Evolutionary conservation across 352 stramenopile species (phyloP).

Genomic region (Phytophthora melonis): DNA sequence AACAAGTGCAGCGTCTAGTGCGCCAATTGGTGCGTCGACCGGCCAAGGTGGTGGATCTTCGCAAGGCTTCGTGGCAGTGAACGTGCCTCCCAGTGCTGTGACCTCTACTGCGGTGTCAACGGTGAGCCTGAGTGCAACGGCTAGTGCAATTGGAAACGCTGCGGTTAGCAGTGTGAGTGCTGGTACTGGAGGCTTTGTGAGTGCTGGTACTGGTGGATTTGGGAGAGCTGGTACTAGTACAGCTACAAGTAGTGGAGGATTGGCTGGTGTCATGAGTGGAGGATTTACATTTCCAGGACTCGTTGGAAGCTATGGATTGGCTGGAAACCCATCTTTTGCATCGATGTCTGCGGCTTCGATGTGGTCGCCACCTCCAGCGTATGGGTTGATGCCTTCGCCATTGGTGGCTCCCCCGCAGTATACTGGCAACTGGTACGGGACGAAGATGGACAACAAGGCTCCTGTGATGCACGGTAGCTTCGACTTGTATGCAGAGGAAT

Average conservation of each 20-base stretch:
- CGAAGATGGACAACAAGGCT: background rate
- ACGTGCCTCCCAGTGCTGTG: background rate
- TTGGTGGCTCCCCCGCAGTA: no score
- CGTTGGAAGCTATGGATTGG: no score
- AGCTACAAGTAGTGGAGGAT: no score
- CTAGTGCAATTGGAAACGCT: background rate
- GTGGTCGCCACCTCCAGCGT: no score
- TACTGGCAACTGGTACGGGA: background rate
- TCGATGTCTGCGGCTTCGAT: no score
- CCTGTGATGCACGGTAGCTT: background rate
- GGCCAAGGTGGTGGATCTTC: no score
- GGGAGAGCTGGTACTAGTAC: no score
- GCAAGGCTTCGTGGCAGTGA: background rate
- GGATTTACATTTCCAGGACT: background rate
- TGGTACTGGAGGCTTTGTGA: no score
- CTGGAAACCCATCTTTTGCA: no score
- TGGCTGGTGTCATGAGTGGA: background rate
- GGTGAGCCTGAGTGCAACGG: background rate
- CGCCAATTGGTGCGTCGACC: no score
- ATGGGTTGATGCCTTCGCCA: no score
- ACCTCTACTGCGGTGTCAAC: background rate
- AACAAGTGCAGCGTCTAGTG: no score
- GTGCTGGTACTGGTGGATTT: background rate
- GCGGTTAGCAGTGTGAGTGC: background rate
- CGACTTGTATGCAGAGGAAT: background rate